A percentile compares a stretch with the other conserved stretches of the same genome.
phyloP scores from a whole-genome alignment of 495 filamentous ascomycete species.

The Talaromyces stipitatus region DNA sequence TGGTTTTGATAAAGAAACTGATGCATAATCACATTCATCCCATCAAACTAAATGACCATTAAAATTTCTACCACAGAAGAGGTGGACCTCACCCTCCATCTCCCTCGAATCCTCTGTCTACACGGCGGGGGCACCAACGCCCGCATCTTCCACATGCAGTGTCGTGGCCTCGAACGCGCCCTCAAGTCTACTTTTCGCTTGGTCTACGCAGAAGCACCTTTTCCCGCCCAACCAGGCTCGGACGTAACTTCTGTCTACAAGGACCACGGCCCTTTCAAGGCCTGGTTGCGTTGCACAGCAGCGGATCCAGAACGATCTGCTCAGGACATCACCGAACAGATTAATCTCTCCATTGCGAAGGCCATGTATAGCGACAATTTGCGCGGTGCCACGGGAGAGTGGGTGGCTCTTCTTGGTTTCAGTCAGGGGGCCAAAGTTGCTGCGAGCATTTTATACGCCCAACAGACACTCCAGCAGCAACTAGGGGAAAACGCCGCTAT shows the following conservation, averaged over 20 bases:
- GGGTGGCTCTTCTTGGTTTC: conserved; percentile 39
- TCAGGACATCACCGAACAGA: neutral
- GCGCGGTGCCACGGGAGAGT: conserved; percentile 28
- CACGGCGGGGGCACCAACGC: neutral
- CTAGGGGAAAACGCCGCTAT: too few species aligned
- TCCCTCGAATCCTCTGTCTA: neutral
- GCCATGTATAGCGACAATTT: neutral
- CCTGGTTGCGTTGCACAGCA: neutral
- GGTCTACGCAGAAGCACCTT: neutral
- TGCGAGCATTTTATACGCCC: neutral
- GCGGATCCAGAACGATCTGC: neutral
- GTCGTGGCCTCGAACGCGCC: neutral
- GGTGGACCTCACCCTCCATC: neutral
- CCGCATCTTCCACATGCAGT: neutral
- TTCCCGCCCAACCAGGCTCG: neutral
- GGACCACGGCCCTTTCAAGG: neutral
- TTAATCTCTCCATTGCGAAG: neutral
- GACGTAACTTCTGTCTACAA: neutral
- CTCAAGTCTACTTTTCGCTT: neutral
- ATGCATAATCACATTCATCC: too few species aligned
- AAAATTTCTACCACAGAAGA: too few species aligned
- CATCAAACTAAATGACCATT: too few species aligned
- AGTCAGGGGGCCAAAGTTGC: conserved; percentile 10
- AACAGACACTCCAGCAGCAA: too few species aligned
- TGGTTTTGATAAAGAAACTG: too few species aligned